Evolutionary conservation across 768 basidiomycete species (phyloP).

Genomic region (Asterophora parasitica): DNA sequence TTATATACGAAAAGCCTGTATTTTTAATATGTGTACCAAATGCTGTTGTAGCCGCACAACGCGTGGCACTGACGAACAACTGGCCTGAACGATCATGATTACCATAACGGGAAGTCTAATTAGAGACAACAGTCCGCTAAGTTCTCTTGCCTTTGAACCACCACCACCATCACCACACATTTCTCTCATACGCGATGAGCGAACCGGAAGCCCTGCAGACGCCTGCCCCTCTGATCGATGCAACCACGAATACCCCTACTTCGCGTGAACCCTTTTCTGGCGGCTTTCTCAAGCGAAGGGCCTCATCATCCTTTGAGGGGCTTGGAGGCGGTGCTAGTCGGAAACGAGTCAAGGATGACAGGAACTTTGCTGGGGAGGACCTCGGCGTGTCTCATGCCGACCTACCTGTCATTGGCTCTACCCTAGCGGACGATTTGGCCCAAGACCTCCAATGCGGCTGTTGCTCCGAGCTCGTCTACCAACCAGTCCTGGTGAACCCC

Average conservation of each 20-base stretch:
- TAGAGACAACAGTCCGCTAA: conserved; percentile 19
- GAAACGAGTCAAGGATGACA: conserved; percentile 57
- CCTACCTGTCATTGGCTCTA: conserved; percentile 14
- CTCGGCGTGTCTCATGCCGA: conserved; percentile 5
- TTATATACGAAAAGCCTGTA: conserved; percentile 10
- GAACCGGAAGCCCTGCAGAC: conserved; percentile 9
- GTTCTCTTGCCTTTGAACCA: conserved; percentile 17
- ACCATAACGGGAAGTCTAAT: conserved; percentile 19
- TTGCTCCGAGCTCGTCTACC: conserved; percentile 77
- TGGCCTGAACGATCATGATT: conserved; percentile 14
- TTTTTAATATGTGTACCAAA: conserved; percentile 2
- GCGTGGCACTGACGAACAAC: too few relatives aligned
- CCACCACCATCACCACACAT: conserved; percentile 11
- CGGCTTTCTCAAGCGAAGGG: conserved; percentile 51
- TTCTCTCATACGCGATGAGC: conserved; percentile 12
- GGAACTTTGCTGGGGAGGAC: conserved; percentile 14
- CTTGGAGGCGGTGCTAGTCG: conserved; percentile 41
- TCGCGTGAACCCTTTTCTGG: conserved; percentile 11
- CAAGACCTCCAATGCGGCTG: conserved; percentile 84
- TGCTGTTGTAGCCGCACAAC: not conserved
- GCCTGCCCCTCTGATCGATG: conserved; percentile 16
- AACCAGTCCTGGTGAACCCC: conserved; percentile 75
- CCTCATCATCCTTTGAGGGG: conserved; percentile 54
- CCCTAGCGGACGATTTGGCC: conserved; percentile 56
- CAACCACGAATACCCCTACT: conserved; percentile 13